phyloP scores from a whole-genome alignment of 2,329 filamentous ascomycete species.

The Trichoderma polysporum region DNA sequence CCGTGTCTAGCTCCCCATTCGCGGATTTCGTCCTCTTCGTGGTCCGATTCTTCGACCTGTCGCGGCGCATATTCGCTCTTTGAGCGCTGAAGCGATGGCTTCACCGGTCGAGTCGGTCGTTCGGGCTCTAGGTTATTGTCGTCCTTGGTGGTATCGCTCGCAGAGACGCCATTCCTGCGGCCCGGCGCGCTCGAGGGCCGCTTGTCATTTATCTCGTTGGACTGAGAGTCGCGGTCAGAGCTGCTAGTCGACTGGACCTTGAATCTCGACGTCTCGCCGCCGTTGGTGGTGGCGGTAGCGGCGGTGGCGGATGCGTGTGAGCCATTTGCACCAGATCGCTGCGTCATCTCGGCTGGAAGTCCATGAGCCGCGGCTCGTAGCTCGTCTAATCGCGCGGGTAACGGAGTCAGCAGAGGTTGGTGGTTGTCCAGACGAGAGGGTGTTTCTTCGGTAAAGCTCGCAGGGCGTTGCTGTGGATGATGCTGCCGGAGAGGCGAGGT shows the following conservation, averaged over 20 bases:
- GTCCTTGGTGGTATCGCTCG: conserved; percentile 31
- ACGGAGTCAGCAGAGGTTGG: conserved; percentile 25
- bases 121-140: conserved; percentile 39
- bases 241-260: conserved; percentile 31
- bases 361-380: conserved; percentile 26
- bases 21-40: conserved; percentile 46
- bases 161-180: conserved; percentile 38
- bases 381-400: conserved; percentile 28
- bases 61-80: conserved; percentile 56
- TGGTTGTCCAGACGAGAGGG: conserved; percentile 5
- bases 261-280: conserved; percentile 34
- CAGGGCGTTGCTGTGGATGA: conserved; percentile 25
- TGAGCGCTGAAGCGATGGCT: conserved; percentile 55
- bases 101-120: conserved; percentile 41
- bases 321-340: conserved; percentile 35
- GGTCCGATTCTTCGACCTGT: conserved; percentile 42
- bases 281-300: conserved; percentile 32
- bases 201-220: conserved; percentile 34
- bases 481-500: conserved; percentile 19
- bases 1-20: conserved; percentile 72
- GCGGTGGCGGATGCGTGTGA: conserved; percentile 32
- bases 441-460: conserved; percentile 29
- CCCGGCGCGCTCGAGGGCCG: conserved; percentile 49
- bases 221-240: conserved; percentile 31
- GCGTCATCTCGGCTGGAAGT: conserved; percentile 33